These are phyloP conservation scores for Beta vulgaris DNA, from an alignment of 148 eudicot species.

Conservation along the genomic window DNA sequence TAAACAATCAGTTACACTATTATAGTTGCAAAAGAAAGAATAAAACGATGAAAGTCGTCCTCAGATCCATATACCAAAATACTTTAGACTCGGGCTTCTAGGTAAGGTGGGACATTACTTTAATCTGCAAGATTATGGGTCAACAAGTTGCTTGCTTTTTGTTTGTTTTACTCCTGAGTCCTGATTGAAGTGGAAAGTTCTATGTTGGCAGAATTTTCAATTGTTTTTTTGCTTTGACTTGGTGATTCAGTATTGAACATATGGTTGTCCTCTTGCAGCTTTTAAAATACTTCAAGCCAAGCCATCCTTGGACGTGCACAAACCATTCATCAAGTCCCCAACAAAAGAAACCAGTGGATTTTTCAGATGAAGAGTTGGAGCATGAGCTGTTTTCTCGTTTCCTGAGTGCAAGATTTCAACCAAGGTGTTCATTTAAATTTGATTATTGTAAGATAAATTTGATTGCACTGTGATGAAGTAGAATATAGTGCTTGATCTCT, in stretches of 20 bases:
- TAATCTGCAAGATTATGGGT: not conserved
- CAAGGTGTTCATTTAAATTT: constrained; percentile 30
- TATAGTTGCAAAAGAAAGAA: no score
- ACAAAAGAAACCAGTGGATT: constrained; percentile 37
- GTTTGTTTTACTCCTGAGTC: not conserved
- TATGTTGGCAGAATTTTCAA: not conserved
- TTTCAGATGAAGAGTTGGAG: constrained; percentile 44
- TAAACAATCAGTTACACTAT: no score
- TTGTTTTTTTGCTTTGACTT: not conserved
- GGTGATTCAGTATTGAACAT: not conserved
- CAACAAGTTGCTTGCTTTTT: not conserved
- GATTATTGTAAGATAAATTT: not conserved
- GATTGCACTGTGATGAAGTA: not conserved
- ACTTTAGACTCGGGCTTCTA: no score
- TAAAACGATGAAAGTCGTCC: no score
- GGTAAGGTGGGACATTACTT: no score
- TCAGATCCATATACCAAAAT: no score
- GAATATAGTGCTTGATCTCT: not conserved
- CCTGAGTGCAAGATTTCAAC: constrained; percentile 35
- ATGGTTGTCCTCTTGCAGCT: constrained; percentile 18
- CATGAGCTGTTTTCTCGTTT: constrained; percentile 40
- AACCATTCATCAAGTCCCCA: constrained; percentile 26
- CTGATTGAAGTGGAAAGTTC: not conserved
- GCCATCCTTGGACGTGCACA: constrained; percentile 41
- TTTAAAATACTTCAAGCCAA: constrained; percentile 16